Conservation (phyloP, 805 yeast genomes). For the Diddensiella caesifluorescens region DNA sequence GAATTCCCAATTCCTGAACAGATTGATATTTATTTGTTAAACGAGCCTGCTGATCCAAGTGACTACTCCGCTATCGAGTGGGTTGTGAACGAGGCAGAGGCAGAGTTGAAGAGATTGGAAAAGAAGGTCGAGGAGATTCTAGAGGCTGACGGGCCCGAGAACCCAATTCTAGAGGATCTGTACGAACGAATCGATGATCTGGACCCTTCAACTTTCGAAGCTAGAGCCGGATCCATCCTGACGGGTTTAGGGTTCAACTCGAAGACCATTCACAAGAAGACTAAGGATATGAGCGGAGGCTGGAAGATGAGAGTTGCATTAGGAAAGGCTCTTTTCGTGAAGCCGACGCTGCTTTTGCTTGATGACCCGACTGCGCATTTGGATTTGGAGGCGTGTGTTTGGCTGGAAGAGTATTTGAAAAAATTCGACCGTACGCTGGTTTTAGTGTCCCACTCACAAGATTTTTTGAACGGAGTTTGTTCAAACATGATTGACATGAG, state of each 20-base stretch:
- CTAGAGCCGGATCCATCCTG: constrained; percentile 91
- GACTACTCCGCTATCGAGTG: constrained; percentile 90
- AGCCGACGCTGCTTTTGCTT: constrained; percentile 88
- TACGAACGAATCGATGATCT: constrained; percentile 93
- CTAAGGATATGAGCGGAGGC: constrained; percentile 99
- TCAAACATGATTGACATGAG: constrained; percentile 98
- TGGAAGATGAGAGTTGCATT: constrained; percentile 99
- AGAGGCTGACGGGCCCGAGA: constrained; percentile 91
- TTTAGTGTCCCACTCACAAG: constrained; percentile 96
- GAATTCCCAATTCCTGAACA: constrained; percentile 92
- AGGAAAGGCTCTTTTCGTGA: constrained; percentile 95
- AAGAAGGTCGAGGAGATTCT: constrained; percentile 84
- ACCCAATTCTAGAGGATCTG: constrained; percentile 73
- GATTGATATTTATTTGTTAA: constrained; percentile 86
- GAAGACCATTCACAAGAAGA: constrained; percentile 81
- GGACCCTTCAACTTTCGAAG: constrained; percentile 95
- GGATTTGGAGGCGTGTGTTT: constrained; percentile 98
- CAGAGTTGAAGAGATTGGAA: constrained; percentile 85
- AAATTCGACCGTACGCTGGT: constrained; percentile 90
- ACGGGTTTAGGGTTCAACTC: constrained; percentile 96
- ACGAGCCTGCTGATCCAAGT: constrained; percentile 96
- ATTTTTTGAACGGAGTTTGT: constrained; percentile 98
- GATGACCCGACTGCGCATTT: constrained; percentile 99
- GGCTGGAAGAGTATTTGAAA: constrained; percentile 97
- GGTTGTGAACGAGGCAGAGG: constrained; percentile 95